phyloP scores from a whole-genome alignment of 225 moss, liverwort and hornwort genomes.

The Ulota crispa region DNA sequence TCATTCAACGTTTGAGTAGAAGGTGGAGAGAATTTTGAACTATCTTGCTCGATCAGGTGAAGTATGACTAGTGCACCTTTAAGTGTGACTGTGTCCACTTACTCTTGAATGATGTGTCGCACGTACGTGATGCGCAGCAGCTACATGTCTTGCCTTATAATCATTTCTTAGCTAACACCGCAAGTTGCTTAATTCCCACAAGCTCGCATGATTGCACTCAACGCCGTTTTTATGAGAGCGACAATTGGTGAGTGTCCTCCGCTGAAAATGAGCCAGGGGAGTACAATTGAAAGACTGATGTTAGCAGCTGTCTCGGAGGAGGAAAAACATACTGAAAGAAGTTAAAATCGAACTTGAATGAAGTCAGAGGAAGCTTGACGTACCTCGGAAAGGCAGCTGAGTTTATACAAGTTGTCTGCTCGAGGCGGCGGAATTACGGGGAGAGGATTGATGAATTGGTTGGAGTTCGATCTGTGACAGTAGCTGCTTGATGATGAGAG shows the following conservation, averaged over 20 bases:
- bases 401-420: background rate
- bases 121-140: background rate
- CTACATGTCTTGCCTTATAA: background rate
- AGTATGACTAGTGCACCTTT: background rate
- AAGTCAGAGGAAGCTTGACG: background rate
- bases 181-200: background rate
- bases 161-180: background rate
- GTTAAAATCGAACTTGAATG: background rate
- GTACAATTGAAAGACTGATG: background rate
- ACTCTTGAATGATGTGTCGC: background rate
- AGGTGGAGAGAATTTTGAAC: background rate
- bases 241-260: background rate
- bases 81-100: background rate
- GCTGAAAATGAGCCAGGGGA: background rate
- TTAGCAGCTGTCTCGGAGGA: background rate
- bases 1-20: background rate
- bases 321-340: too few relatives aligned
- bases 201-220: background rate
- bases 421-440: background rate
- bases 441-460: background rate
- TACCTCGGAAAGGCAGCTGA: background rate
- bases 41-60: constrained; percentile 2
- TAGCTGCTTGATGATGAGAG: background rate
- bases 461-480: background rate
- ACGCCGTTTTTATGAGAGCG: background rate